Conservation (phyloP, 768 basidiomycete genomes). For the Punctularia strigosozonata region DNA sequence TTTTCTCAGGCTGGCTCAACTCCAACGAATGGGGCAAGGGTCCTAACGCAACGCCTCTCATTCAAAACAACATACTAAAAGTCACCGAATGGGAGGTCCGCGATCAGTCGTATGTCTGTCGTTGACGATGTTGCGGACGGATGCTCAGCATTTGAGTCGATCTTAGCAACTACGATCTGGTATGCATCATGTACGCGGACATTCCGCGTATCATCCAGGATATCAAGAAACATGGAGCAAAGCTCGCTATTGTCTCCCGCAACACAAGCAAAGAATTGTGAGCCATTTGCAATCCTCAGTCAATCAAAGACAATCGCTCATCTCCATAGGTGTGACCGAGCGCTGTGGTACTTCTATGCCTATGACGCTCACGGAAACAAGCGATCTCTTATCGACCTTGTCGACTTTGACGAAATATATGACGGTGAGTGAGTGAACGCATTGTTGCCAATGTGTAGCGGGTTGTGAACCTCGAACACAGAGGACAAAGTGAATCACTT, state of each 20-base stretch:
- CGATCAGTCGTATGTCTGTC: not conserved
- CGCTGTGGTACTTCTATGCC: not conserved
- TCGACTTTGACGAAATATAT: constrained; percentile 1
- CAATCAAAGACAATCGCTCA: no score
- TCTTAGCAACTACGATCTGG: no score
- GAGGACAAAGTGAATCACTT: not conserved
- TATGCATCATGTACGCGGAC: no score
- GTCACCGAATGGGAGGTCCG: not conserved
- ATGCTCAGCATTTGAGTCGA: no score
- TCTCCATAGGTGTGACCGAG: constrained; percentile 1
- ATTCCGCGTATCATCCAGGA: no score
- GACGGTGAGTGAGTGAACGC: not conserved
- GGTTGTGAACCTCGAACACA: no score
- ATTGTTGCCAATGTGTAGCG: no score
- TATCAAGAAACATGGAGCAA: no score
- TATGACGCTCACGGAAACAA: not conserved
- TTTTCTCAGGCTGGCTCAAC: constrained; percentile 2
- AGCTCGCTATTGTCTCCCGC: no score
- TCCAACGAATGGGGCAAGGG: constrained; percentile 1
- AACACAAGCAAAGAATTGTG: no score
- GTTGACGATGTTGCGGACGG: no score
- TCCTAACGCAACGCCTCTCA: not conserved
- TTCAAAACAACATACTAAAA: not conserved
- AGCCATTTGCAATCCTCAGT: no score
- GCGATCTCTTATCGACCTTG: not conserved